phyloP scores from a whole-genome alignment of 2,329 filamentous ascomycete genomes.

The Zymoseptoria ardabiliae region DNA sequence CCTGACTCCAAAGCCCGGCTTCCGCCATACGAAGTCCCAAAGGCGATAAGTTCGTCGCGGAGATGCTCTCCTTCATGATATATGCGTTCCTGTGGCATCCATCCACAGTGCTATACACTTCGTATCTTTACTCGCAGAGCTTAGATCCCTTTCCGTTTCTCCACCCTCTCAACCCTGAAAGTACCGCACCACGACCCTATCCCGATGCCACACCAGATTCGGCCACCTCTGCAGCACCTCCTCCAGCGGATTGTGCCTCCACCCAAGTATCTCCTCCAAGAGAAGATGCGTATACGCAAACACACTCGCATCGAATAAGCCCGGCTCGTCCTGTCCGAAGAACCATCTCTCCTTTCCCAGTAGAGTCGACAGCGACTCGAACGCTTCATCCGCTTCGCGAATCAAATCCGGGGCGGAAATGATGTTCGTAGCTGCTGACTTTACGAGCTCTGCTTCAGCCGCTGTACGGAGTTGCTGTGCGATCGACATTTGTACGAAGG shows the following conservation, averaged over 20 bases:
- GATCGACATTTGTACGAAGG: constrained; percentile 56
- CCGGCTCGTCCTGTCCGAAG: constrained; percentile 52
- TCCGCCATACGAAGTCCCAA: too few species aligned
- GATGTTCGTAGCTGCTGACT: constrained; percentile 38
- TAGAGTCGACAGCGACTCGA: constrained; percentile 53
- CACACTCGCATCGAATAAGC: constrained; percentile 77
- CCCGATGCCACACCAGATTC: constrained; percentile 59
- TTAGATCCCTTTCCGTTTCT: not conserved
- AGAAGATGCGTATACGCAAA: constrained; percentile 86
- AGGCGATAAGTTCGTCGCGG: too few species aligned
- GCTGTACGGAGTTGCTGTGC: constrained; percentile 62
- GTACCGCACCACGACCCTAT: constrained; percentile 49
- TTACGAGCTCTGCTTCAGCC: constrained; percentile 66
- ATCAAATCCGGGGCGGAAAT: constrained; percentile 47
- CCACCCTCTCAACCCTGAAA: constrained; percentile 29
- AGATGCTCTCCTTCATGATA: not conserved
- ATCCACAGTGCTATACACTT: not conserved
- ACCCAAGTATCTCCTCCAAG: constrained; percentile 55
- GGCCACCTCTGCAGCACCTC: constrained; percentile 50
- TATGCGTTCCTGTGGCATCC: not conserved
- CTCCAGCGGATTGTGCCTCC: constrained; percentile 56
- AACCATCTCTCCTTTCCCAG: constrained; percentile 56
- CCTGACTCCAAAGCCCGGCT: too few species aligned
- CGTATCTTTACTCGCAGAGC: not conserved
- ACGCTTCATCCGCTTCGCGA: constrained; percentile 54